Evolutionary conservation across 106 monocot genomes (phyloP), one percentile per base, ranked within the genome.

Genomic region (Vanilla planifolia): DNA sequence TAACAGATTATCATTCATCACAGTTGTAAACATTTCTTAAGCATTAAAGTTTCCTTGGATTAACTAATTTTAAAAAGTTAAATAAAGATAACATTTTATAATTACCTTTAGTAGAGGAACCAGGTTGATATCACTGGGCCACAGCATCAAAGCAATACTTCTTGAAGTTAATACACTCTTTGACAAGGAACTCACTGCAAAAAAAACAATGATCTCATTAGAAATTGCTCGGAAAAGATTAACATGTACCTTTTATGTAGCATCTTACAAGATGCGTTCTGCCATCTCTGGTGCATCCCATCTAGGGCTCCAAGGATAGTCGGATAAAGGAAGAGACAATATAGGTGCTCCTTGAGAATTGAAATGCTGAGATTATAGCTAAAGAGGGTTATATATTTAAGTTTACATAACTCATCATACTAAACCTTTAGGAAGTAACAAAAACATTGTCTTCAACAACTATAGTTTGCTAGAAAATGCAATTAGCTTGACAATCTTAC

Each of bases 281-380:
- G 46, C 77, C 95, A 96, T 96, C 48, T 59, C 45, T 39, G 71
- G 7, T 23, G 37, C 10, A 28, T 84, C 84, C 95, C 90, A 96
- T 81, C 90, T 80, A 30, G 95, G 95, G 48, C 95, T 96, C 95
- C 95, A 96, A 11, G 90, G 95, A 65, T 81, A 96, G 28, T 84
- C 81, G 64, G 39, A 74, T 56, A 87, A 41, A 8, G 79, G 78
- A 74, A 68, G 67, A 36, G 95, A 96, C 33, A 58, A 29, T 32
- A 84, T 67, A 9, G 95, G 81, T 9, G 55, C 48, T 26, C 86
- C 79, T 43, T 79, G 78, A 63, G 69, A 21, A 67, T 70, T 73
- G 55, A 75, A 83, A 71, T 94, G 85, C 89, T 94, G 76, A 67
- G 63, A n/a, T 29, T 56, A 60, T 61, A 10, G 42, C 48, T 39